Conservation (phyloP, 2,329 filamentous ascomycete genomes). For the Hypoxylon sp. region DNA sequence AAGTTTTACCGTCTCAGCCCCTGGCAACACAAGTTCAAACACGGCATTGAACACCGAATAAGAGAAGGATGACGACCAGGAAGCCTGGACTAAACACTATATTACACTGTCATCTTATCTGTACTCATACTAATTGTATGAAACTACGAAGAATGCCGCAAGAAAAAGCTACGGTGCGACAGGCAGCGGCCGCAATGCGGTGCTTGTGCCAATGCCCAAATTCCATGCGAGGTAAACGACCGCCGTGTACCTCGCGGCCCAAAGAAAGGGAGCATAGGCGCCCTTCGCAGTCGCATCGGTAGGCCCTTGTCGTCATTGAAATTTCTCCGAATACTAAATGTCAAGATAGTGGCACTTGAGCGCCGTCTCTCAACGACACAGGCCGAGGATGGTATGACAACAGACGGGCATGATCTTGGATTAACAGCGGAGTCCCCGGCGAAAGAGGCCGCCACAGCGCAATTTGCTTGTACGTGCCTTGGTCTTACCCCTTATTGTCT, state of each 20-base stretch:
- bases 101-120: background rate
- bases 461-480: conserved; percentile 37
- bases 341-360: conserved; percentile 39
- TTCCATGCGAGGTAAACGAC: conserved; percentile 44
- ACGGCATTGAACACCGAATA: conserved; percentile 5
- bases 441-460: conserved; percentile 27
- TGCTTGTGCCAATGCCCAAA: conserved; percentile 41
- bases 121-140: conserved; percentile 29
- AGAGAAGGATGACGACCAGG: conserved; percentile 5
- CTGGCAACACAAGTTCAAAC: conserved; percentile 26
- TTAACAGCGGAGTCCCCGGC: conserved; percentile 22
- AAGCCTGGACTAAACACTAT: conserved; percentile 7
- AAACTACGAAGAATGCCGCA: conserved; percentile 38
- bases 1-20: conserved; percentile 39
- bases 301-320: conserved; percentile 9
- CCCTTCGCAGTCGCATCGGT: conserved; percentile 43
- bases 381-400: conserved; percentile 26
- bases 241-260: conserved; percentile 42
- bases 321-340: conserved; percentile 18
- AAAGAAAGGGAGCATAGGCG: conserved; percentile 44
- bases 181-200: conserved; percentile 44
- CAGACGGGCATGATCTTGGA: conserved; percentile 27
- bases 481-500: conserved; percentile 7
- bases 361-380: conserved; percentile 43
- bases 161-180: conserved; percentile 45